phyloP scores from a whole-genome alignment of 441 rosid genomes.

The Syzygium malaccense region DNA sequence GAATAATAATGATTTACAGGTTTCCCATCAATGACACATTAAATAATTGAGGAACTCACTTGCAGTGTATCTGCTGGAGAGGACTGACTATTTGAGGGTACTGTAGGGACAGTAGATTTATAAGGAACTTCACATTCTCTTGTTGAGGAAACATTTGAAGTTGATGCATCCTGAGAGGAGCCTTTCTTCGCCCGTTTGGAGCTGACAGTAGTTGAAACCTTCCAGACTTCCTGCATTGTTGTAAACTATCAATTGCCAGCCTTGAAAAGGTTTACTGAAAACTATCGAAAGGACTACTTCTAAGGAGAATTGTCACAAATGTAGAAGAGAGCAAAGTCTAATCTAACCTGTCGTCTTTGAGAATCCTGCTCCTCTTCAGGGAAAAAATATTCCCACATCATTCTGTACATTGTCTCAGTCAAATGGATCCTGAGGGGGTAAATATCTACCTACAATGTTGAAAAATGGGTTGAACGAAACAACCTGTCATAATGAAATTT shows the following conservation, averaged over 20 bases:
- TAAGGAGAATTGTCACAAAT: background rate
- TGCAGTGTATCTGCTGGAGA: constrained; percentile 28
- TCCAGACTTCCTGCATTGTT: constrained; percentile 81
- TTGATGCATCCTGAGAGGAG: constrained; percentile 51
- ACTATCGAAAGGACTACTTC: background rate
- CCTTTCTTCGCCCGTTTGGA: constrained; percentile 89
- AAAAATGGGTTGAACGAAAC: constrained; percentile 1
- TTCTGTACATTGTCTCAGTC: constrained; percentile 92
- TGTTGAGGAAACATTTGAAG: constrained; percentile 33
- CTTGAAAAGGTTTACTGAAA: background rate
- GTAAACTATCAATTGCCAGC: constrained; percentile 7
- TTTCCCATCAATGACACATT: background rate
- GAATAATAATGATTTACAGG: background rate
- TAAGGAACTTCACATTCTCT: constrained; percentile 58
- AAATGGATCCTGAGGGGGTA: constrained; percentile 94
- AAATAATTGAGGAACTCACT: constrained; percentile 23
- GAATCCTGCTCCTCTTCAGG: constrained; percentile 98
- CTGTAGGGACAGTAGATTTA: constrained; percentile 32
- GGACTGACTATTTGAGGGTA: constrained; percentile 22
- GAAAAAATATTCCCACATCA: constrained; percentile 97
- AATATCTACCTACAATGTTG: constrained; percentile 68
- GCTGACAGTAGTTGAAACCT: constrained; percentile 89
- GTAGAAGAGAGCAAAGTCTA: constrained; percentile 5
- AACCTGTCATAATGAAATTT: background rate
- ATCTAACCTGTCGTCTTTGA: constrained; percentile 80